phyloP scores from a whole-genome alignment of 1,284 basidiomycete species.

The Fomitopsis palustris region DNA sequence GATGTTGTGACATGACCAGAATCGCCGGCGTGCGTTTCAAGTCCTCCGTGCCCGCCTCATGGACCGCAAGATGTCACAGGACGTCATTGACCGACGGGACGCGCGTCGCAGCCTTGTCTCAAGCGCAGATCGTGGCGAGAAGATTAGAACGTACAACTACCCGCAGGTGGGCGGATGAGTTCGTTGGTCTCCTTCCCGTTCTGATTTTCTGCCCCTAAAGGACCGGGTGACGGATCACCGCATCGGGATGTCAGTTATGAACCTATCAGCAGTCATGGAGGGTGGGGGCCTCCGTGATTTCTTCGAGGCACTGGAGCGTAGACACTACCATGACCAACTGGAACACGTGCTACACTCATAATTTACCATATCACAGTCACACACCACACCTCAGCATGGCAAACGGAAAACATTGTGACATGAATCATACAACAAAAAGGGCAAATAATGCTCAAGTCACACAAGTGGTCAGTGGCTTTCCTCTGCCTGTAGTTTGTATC shows the following conservation, averaged over 20 bases:
- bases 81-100: slow-evolving; percentile 69
- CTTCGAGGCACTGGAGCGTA: slow-evolving; percentile 59
- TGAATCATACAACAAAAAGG: too few species aligned
- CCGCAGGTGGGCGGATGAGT: slow-evolving; percentile 55
- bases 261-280: slow-evolving; percentile 73
- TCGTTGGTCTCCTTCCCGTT: background rate
- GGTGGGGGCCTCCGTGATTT: slow-evolving; percentile 70
- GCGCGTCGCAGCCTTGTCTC: slow-evolving; percentile 72
- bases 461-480: too few species aligned
- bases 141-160: slow-evolving; percentile 92
- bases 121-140: slow-evolving; percentile 84
- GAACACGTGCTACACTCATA: slow-evolving; percentile 46
- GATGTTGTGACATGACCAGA: slow-evolving; percentile 43
- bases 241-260: slow-evolving; percentile 75
- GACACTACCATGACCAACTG: slow-evolving; percentile 64
- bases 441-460: too few species aligned
- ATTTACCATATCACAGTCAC: background rate
- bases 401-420: too few species aligned
- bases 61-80: slow-evolving; percentile 70
- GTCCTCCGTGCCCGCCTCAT: slow-evolving; percentile 82
- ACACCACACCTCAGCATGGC: too few species aligned
- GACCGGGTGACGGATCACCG: slow-evolving; percentile 92
- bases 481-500: too few species aligned
- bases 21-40: slow-evolving; percentile 85
- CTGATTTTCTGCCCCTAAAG: slow-evolving; percentile 32